These are phyloP conservation scores for Fusarium domesticum DNA, from an alignment of 2,329 filamentous ascomycete species.

Conservation along the genomic window DNA sequence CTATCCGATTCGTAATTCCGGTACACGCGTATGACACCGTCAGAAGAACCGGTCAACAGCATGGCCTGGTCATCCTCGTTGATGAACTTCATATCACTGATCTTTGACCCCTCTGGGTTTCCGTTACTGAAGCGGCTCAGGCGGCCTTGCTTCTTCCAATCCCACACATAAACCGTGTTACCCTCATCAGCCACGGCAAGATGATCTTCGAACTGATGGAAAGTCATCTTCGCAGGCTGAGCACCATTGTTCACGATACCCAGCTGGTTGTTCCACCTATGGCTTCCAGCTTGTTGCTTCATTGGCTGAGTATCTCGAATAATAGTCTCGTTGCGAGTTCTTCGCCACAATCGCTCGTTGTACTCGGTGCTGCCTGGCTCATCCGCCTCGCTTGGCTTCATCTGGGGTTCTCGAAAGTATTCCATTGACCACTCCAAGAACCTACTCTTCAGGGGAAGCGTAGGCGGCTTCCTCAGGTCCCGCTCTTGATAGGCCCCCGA, in stretches of 20 bases:
- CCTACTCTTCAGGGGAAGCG: conserved; percentile 73
- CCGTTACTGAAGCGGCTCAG: conserved; percentile 89
- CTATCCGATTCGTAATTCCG: conserved; percentile 80
- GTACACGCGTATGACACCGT: conserved; percentile 91
- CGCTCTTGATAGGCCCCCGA: conserved; percentile 70
- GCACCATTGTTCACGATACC: conserved; percentile 85
- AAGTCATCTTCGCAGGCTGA: conserved; percentile 88
- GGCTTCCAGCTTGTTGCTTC: conserved; percentile 80
- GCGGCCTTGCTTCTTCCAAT: conserved; percentile 76
- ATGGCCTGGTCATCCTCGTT: conserved; percentile 97
- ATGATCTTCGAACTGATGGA: conserved; percentile 97
- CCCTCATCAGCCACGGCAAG: conserved; percentile 89
- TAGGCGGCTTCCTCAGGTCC: conserved; percentile 55
- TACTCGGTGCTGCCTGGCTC: conserved; percentile 96
- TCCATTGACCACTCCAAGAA: conserved; percentile 96
- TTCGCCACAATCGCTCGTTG: conserved; percentile 89
- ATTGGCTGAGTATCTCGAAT: conserved; percentile 89
- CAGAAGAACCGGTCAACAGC: conserved; percentile 90
- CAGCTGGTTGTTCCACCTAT: conserved; percentile 80
- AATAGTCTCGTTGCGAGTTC: conserved; percentile 88
- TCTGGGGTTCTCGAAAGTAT: conserved; percentile 97
- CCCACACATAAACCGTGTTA: conserved; percentile 89
- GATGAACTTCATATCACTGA: conserved; percentile 94
- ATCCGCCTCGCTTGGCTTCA: conserved; percentile 93
- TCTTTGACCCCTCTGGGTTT: conserved; percentile 85